Conservation (phyloP, 2,329 filamentous ascomycete species). For the Fonsecaea multimorphosa region DNA sequence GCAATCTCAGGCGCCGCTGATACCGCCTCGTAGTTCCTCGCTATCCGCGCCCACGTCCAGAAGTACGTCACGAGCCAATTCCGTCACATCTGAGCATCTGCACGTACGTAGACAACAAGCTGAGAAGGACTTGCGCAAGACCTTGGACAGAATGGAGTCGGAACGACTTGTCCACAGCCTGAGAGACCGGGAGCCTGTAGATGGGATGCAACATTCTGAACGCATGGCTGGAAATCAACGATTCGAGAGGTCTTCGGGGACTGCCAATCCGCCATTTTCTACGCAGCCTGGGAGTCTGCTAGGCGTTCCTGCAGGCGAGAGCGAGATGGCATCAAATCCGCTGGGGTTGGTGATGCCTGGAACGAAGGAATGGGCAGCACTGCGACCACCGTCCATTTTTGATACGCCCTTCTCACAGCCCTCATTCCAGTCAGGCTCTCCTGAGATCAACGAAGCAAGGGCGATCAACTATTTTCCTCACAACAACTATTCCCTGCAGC, state of each 20-base stretch:
- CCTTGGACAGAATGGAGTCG: constrained; percentile 40
- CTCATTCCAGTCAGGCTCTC: constrained; percentile 56
- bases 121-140: constrained; percentile 38
- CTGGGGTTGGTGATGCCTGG: constrained; percentile 39
- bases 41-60: constrained; percentile 55
- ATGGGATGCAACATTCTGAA: neutral
- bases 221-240: neutral
- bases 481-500: constrained; percentile 67
- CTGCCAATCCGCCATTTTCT: neutral
- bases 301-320: neutral
- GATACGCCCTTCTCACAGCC: constrained; percentile 55
- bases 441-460: constrained; percentile 67
- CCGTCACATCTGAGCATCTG: constrained; percentile 52
- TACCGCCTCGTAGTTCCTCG: constrained; percentile 52
- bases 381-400: constrained; percentile 56
- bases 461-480: constrained; percentile 67
- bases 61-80: constrained; percentile 52
- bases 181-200: constrained; percentile 17
- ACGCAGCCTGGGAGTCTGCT: constrained; percentile 5
- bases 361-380: constrained; percentile 48
- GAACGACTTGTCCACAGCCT: constrained; percentile 32
- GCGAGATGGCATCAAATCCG: constrained; percentile 15
- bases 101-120: constrained; percentile 40
- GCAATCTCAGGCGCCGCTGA: constrained; percentile 42
- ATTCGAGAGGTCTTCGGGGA: constrained; percentile 9